Evolutionary conservation across 2,329 filamentous ascomycete species (phyloP), one percentile per base, ranked within the genome.

Genomic region (Fusarium sp.): DNA sequence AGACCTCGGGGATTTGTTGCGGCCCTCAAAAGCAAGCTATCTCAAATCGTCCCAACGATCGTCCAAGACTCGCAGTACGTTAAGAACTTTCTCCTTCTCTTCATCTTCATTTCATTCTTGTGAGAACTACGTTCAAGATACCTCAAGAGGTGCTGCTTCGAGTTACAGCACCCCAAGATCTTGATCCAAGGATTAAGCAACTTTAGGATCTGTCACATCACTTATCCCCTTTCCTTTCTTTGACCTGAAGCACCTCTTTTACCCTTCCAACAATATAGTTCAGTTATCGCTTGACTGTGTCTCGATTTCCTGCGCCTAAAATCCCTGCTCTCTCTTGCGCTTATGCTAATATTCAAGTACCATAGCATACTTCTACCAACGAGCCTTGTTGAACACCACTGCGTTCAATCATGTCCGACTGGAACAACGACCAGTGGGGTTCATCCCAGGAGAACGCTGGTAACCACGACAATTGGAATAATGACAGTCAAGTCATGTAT

Each of bases 391-490:
- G 8, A 23, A 27, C n/a, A 17, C 31, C 9, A 11, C 10, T 37
- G n/a, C n/a, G n/a, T 19, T 19, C n/a, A 9, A 49, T 17, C 25
- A 64, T 64, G 61, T 37, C 43, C 10, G 61, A 48, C 32, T 64
- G 61, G 61, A 41, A 47, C 10, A 35, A 45, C 31, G 48, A 61
- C 15, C 47, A 64, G 31, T 41, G 56, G 9, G 47, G 23, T 17
- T 42, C 55, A 29, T 32, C 39, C 27, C 42, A 49, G 37, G 35
- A 29, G 19, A 51, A 56, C 37, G 46, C 27, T n/a, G 37, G 42
- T 25, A 31, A 15, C 6, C 52, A 57, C n/a, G 41, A 49, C 9
- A 29, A 36, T 14, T 62, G 49, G 59, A 33, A 21, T 14, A 15
- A 32, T 9, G 41, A 42, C 27, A 35, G 42, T 8, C 47, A 56